These are phyloP conservation scores for baker's yeast (Saccharomyces cerevisiae) DNA, from an alignment of 805 yeast genomes.

Conservation along the genomic window DNA sequence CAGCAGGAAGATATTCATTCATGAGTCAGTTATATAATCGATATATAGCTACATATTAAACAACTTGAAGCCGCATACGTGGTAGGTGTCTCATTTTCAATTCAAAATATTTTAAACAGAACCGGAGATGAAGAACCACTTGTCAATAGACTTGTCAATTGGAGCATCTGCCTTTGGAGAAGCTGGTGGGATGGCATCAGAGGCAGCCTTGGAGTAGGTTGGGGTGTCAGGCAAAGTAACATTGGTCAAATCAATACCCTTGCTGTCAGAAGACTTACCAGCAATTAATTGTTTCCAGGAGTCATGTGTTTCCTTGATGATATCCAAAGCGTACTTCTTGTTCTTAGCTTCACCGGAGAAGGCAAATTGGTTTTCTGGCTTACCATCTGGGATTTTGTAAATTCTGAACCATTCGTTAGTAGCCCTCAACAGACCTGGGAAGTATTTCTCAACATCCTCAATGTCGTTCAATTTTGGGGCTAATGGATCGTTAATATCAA, in stretches of 20 bases:
- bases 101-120: conserved; percentile 34
- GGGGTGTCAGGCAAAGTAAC: conserved; percentile 57
- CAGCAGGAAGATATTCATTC: neutral
- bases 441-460: conserved; percentile 79
- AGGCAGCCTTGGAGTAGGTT: conserved; percentile 40
- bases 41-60: neutral
- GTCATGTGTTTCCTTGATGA: conserved; percentile 71
- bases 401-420: conserved; percentile 98
- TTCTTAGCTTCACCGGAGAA: conserved; percentile 88
- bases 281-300: conserved; percentile 74
- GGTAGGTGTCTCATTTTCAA: neutral
- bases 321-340: conserved; percentile 77
- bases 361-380: conserved; percentile 95
- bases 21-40: neutral
- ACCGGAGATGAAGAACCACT: conserved; percentile 97
- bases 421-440: conserved; percentile 89
- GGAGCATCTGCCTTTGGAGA: conserved; percentile 76
- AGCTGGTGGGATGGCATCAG: conserved; percentile 58
- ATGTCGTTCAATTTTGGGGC: conserved; percentile 82
- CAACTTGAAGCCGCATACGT: neutral
- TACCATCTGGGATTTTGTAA: conserved; percentile 96
- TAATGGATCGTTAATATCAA: conserved; percentile 80
- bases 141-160: conserved; percentile 91
- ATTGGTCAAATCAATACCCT: conserved; percentile 70
- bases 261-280: conserved; percentile 51